A percentile compares a stretch with the other conserved stretches of the same genome.
Evolutionary conservation across 305 asterid species (phyloP).

Genomic region (Fraxinus platypoda): DNA sequence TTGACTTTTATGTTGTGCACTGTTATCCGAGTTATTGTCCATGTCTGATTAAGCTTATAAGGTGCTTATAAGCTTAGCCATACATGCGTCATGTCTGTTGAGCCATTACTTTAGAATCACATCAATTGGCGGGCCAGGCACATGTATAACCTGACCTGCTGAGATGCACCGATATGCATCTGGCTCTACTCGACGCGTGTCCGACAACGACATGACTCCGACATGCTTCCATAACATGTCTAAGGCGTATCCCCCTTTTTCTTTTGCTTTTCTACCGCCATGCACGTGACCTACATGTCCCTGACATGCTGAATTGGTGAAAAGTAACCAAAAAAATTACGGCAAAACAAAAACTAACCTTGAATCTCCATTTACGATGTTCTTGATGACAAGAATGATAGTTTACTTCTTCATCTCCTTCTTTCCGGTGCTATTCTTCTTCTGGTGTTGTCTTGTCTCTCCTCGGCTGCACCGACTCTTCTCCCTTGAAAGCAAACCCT

Average conservation of each 20-base stretch:
- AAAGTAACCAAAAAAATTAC: background rate
- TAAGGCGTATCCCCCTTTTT: background rate
- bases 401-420: background rate
- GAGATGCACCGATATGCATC: background rate
- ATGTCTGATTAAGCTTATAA: background rate
- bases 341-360: background rate
- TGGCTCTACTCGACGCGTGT: background rate
- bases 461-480: background rate
- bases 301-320: background rate
- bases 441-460: background rate
- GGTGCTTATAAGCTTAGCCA: background rate
- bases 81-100: background rate
- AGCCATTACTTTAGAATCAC: background rate
- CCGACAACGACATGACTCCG: background rate
- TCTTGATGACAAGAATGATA: background rate
- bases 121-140: background rate
- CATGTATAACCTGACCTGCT: background rate
- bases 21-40: background rate
- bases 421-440: background rate
- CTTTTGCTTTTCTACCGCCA: background rate
- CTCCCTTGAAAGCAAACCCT: background rate
- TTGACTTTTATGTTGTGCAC: background rate
- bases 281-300: background rate
- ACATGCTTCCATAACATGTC: background rate
- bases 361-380: background rate